Conservation (phyloP, 305 asterid species). For the Fraxinus sp. region DNA sequence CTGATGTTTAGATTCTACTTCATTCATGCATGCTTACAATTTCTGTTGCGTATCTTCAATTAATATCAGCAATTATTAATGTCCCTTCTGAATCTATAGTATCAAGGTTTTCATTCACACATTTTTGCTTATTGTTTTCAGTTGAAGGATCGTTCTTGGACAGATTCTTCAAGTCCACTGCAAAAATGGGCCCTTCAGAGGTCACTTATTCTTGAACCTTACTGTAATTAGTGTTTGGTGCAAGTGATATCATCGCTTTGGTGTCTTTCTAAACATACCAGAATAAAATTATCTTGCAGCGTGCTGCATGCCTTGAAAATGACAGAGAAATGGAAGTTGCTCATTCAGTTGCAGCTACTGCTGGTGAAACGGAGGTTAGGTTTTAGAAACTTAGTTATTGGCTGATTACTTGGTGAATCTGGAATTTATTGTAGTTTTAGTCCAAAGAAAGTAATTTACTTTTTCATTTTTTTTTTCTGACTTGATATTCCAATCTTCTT, state of each 20-base stretch:
- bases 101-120: conserved; percentile 5
- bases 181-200: conserved; percentile 70
- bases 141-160: conserved; percentile 84
- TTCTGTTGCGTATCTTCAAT: neutral
- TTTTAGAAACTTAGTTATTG: neutral
- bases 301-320: conserved; percentile 79
- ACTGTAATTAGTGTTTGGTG: neutral
- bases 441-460: neutral
- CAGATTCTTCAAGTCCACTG: conserved; percentile 76
- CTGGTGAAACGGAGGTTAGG: conserved; percentile 93
- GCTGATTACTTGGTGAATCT: neutral
- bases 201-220: conserved; percentile 29
- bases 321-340: conserved; percentile 96
- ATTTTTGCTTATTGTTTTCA: conserved; percentile 34
- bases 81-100: neutral
- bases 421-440: neutral
- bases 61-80: neutral
- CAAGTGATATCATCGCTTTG: neutral
- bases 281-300: conserved; percentile 41
- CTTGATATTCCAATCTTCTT: neutral
- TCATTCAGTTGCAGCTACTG: conserved; percentile 86
- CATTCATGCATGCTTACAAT: neutral
- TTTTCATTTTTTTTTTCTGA: neutral
- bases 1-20: neutral
- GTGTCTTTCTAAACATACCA: conserved; percentile 14